phyloP scores from a whole-genome alignment of 2,329 filamentous ascomycete species.

The Scortechinia acanthostroma region DNA sequence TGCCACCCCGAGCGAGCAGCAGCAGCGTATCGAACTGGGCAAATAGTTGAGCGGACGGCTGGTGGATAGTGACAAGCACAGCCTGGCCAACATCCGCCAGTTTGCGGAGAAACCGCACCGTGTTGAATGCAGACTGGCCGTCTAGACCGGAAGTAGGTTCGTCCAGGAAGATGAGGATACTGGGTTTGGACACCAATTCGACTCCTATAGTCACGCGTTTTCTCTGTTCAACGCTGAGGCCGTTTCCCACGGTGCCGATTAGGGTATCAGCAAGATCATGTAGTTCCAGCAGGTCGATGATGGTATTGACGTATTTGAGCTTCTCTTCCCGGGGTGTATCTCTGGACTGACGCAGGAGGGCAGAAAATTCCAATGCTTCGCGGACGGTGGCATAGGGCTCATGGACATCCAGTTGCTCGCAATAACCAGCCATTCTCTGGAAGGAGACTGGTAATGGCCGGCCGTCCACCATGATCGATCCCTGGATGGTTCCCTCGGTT shows the following conservation, averaged over 20 bases:
- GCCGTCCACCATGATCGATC: constrained; percentile 72
- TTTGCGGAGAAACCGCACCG: constrained; percentile 58
- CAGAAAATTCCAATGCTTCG: constrained; percentile 72
- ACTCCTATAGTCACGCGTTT: constrained; percentile 53
- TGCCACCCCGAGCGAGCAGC: constrained; percentile 54
- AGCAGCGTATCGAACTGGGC: constrained; percentile 60
- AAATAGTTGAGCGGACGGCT: constrained; percentile 62
- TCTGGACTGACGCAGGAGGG: constrained; percentile 65
- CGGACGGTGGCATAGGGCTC: constrained; percentile 67
- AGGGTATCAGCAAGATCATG: constrained; percentile 37
- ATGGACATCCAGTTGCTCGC: constrained; percentile 76
- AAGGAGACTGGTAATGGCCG: constrained; percentile 65
- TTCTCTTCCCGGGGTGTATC: constrained; percentile 61
- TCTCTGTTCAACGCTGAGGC: constrained; percentile 41
- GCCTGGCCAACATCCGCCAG: constrained; percentile 61
- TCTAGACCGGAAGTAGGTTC: constrained; percentile 62
- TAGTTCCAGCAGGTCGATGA: constrained; percentile 57
- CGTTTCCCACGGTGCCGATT: constrained; percentile 28
- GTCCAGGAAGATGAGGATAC: constrained; percentile 51
- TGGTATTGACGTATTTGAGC: constrained; percentile 69
- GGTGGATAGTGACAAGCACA: constrained; percentile 64
- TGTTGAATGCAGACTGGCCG: constrained; percentile 60
- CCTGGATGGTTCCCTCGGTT: constrained; percentile 69
- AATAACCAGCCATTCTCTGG: constrained; percentile 73
- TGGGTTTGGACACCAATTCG: constrained; percentile 53